Evolutionary conservation across 768 basidiomycete genomes (phyloP), one percentile per base, ranked within the genome.

Genomic region (Strobilomyces dryophilus): DNA sequence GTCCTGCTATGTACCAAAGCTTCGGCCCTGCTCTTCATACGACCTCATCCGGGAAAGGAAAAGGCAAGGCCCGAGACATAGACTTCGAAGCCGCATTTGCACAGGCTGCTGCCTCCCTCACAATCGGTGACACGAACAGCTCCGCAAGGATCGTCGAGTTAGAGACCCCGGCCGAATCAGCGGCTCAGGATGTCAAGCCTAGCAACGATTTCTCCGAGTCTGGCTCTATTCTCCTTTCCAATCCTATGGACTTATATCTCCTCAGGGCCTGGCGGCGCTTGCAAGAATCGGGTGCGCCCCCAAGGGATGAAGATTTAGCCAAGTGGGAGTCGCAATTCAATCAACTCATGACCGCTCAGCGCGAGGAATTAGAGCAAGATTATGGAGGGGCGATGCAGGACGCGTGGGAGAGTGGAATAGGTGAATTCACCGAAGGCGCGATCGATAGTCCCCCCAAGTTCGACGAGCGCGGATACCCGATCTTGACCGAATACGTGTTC

Each of bases 61-160:
- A 95, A 66, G 90, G 87, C 2, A 94, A 92, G 65, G 81, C 76
- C 17, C 77, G 80, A 51, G 87, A 91, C 48, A 81, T 79, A 5
- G 90, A 90, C 67, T 90, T 92, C 52, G 90, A 92, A 59, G 85
- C 85, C n/a, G 90, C 89, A 10, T 92, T 92, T 69, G 85, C 83
- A 11, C 79, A 87, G 60, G 74, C 79, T 3, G 73, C 75, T 6
- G 81, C 79, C n/a, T 81, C 82, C 18, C 61, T 84, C n/a, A 67
- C 70, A 14, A 62, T 72, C 12, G 57, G 63, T 26, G 75, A 79
- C 56, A 55, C 68, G 24, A 73, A 74, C 29, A 74, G 68, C 45
- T 77, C 79, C 17, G 50, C 69, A 15, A 71, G 73, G 47, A 79
- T 87, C 14, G 81, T 78, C 20, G 83, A 85, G 64, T 69, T 84